Conservation (phyloP, 2,329 filamentous ascomycete species). For the Fusarium oxysporum region DNA sequence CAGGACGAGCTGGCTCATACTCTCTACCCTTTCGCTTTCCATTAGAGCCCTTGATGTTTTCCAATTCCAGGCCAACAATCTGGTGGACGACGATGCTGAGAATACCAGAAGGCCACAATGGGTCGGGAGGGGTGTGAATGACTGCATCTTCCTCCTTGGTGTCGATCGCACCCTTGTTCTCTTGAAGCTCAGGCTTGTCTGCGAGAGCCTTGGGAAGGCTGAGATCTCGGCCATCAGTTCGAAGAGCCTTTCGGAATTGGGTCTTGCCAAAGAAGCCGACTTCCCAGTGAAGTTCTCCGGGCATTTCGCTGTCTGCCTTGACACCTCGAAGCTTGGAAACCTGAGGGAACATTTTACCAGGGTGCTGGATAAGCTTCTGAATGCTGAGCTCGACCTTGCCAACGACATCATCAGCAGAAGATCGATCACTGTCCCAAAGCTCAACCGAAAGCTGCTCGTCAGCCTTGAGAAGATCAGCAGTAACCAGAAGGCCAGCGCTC, state of each 20-base stretch:
- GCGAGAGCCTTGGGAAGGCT: slow-evolving; percentile 79
- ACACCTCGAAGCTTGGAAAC: slow-evolving; percentile 85
- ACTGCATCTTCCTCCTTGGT: slow-evolving; percentile 83
- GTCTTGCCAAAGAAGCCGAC: slow-evolving; percentile 96
- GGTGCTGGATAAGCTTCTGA: slow-evolving; percentile 92
- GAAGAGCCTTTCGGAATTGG: slow-evolving; percentile 83
- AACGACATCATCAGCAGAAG: slow-evolving; percentile 92
- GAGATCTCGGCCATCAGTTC: slow-evolving; percentile 87
- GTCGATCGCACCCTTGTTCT: slow-evolving; percentile 82
- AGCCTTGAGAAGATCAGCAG: slow-evolving; percentile 88
- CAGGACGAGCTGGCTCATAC: slow-evolving; percentile 85
- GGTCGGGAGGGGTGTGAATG: slow-evolving; percentile 90
- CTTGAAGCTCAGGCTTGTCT: slow-evolving; percentile 81
- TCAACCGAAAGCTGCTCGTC: slow-evolving; percentile 94
- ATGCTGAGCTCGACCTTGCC: slow-evolving; percentile 95
- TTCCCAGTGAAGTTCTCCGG: slow-evolving; percentile 94
- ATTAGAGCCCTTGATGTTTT: slow-evolving; percentile 86
- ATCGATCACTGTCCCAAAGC: slow-evolving; percentile 95
- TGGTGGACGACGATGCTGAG: slow-evolving; percentile 90
- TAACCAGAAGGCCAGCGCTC: slow-evolving; percentile 85
- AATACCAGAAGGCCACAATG: slow-evolving; percentile 94
- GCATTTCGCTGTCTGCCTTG: slow-evolving; percentile 88
- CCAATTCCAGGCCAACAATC: slow-evolving; percentile 93
- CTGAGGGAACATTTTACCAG: slow-evolving; percentile 92
- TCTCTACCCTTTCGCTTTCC: slow-evolving; percentile 86